Base-by-base conservation (phyloP, 2,329 filamentous ascomycete genomes). In the Diplodia mutila region DNA sequence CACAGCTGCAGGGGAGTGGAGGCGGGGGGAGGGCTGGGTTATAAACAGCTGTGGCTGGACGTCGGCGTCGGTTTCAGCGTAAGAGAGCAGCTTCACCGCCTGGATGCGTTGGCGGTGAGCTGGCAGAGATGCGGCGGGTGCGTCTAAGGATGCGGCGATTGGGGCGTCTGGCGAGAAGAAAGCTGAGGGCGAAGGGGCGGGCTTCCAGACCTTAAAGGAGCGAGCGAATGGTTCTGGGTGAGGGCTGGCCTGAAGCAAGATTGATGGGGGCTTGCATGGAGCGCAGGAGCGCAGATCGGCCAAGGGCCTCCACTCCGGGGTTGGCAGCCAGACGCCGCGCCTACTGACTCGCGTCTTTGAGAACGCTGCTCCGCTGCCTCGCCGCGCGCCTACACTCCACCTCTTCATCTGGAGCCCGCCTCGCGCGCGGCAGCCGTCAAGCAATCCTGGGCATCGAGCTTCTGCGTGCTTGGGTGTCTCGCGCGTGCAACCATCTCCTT, bases 181-280 rank as follows among this genome's bases (percentile, higher is more conserved):
- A 37, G 59, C 59, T 8, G 59, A 63, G 42, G 59, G n/a, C 27
- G 2, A 27, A 63, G 59, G 59, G 23, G 42, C 59, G 59, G 59
- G 46, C 46, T 34, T n/a, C 11, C 2, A n/a, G 25, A 34, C 29
- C 49, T 63, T 63, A 63, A 63, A 8, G 49, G 57, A 42, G 59
- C 29, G 39, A 34, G 39, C 21, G 34, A 9, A 32, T 37, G 54
- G 54, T 32, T 21, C 9, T 42, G 59, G 46, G 18, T 49, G 57
- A 11, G 23, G 39, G 42, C 29, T 42, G 57, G 4, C n/a, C 49
- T 39, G 59, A 63, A 63, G 59, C 59, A 49, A 48, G 57, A 49
- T 61, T 61, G 46, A 61, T 61, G 57, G 42, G 42, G 42, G 57
- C 57, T 34, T 25, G 57, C 57, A 61, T 61, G 25, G 57, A 27